phyloP scores from a whole-genome alignment of 371 early-diverging fungal genomes.

The Dinochytrium kinnereticum region DNA sequence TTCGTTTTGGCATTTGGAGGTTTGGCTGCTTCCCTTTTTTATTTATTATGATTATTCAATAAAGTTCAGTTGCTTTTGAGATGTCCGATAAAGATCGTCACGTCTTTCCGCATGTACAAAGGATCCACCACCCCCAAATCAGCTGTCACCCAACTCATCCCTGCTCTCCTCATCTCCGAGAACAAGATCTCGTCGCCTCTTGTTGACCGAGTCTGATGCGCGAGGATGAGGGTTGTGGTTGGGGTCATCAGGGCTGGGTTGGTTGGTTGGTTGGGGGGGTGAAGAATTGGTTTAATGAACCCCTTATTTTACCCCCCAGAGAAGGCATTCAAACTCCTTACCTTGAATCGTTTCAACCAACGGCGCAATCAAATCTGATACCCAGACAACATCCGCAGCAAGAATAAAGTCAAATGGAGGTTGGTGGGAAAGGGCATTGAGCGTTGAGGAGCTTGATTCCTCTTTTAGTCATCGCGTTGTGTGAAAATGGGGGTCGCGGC shows the following conservation, averaged over 20 bases:
- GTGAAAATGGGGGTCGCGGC: not conserved
- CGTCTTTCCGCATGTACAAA: not conserved
- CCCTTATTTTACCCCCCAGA: no score
- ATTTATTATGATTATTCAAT: not conserved
- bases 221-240: not conserved
- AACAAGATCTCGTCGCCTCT: constrained; percentile 8
- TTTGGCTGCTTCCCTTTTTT: not conserved
- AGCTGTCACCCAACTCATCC: not conserved
- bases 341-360: constrained; percentile 31
- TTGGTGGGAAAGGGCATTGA: no score
- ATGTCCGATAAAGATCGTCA: not conserved
- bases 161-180: not conserved
- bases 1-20: not conserved
- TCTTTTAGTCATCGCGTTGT: not conserved
- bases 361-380: constrained; percentile 50
- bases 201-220: constrained; percentile 14
- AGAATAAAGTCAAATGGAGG: constrained; percentile 46
- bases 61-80: not conserved
- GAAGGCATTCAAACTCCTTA: no score
- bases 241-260: not conserved
- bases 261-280: no score
- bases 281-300: no score
- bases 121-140: constrained; percentile 6
- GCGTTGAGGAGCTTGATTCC: no score
- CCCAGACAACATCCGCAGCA: constrained; percentile 60